Conservation (phyloP, 306 rosid species). For the Trifolium pratense region DNA sequence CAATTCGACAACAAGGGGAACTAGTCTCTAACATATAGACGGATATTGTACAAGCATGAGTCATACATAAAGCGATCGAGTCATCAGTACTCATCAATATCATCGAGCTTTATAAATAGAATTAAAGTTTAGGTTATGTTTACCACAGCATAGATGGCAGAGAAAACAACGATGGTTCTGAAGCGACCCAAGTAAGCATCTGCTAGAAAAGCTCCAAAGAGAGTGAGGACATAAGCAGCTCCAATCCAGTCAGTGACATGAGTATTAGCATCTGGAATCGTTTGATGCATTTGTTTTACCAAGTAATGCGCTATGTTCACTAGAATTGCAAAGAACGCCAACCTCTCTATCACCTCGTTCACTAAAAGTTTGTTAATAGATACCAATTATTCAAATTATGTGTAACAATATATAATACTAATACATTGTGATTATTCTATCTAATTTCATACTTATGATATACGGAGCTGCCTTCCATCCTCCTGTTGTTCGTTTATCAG, state of each 20-base stretch:
- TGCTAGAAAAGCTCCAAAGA: constrained; percentile 64
- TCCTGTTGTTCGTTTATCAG: constrained; percentile 57
- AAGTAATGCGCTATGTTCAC: constrained; percentile 63
- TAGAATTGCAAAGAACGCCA: constrained; percentile 56
- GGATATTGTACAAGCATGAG: too few relatives aligned
- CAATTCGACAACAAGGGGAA: too few relatives aligned
- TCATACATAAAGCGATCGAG: too few relatives aligned
- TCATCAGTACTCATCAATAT: too few relatives aligned
- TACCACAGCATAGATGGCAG: constrained; percentile 50
- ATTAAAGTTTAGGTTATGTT: too few relatives aligned
- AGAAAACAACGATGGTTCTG: constrained; percentile 60
- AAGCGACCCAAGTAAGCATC: constrained; percentile 72
- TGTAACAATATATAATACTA: neutral
- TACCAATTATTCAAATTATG: neutral
- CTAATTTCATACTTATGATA: constrained; percentile 47
- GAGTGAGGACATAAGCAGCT: constrained; percentile 57
- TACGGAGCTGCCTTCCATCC: constrained; percentile 73
- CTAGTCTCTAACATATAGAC: too few relatives aligned
- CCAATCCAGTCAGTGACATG: constrained; percentile 67
- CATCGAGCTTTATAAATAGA: too few relatives aligned
- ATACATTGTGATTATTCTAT: neutral
- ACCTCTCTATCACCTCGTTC: constrained; percentile 65
- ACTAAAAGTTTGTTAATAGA: constrained; percentile 35
- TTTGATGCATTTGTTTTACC: constrained; percentile 52
- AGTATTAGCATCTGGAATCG: constrained; percentile 59